Base-by-base conservation (phyloP, 257 asterid genomes). In the Echites panduratus region DNA sequence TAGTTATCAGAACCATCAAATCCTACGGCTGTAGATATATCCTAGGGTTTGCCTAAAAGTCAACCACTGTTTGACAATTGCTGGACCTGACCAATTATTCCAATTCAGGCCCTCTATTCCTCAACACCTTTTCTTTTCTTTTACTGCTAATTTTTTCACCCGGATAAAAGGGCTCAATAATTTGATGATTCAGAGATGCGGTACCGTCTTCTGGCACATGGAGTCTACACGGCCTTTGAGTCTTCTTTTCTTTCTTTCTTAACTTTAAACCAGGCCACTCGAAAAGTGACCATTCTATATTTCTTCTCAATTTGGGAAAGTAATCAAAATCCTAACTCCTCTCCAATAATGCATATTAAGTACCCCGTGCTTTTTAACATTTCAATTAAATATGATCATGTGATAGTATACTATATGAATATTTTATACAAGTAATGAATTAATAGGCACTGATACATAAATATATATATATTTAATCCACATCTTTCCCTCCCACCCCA, bases 281-380 rank as follows among this genome's bases (percentile, higher is more conserved):
- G 48, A 38, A 64, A n/a, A 64, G 27, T 64, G 49, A 38, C 69
- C 49, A 7, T 35, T 17, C 47, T 38, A 3, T 38, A 38, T 63
- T 63, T 63, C 68, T 63, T 63, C 49, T 19, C 69, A 64, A 38
- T 32, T 64, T 10, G 48, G 49, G 69, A 64, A 64, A 64, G 48
- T 38, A 16, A 17, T 64, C 69, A 1, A 38, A 27, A 64, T 12
- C 27, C 26, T 26, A 35, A 4, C 26, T 35, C 68, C 27, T 29
- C 27, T 29, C 3, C n/a, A 16, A 27, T 29, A 59, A 59, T 59
- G 66, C 43, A 14, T 59, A 59, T 26, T 41, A 41, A 32, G 38
- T 32, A 32, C 38, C 38, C 38, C 38, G 38, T 32, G 38, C 3
- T 32, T 32, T 3, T 1, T 32, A 32, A 32, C 38, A 1, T 32